A percentile compares a stretch with the other conserved stretches of the same genome.
Conservation (phyloP, 805 yeast genomes). For the Ogataea saltuana region DNA sequence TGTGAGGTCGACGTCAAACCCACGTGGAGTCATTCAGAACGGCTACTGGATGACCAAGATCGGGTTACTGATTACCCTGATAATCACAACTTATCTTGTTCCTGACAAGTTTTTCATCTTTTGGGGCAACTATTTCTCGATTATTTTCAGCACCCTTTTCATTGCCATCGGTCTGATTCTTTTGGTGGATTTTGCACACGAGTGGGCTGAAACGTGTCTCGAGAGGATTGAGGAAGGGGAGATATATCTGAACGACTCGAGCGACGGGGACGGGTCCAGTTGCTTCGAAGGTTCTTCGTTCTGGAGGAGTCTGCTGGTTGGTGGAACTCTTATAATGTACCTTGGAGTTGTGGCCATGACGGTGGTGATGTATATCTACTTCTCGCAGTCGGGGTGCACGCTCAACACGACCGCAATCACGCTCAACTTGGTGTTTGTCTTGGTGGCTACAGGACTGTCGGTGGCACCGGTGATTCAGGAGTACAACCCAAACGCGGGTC, state of each 20-base stretch:
- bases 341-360: constrained; percentile 70
- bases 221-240: constrained; percentile 86
- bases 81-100: constrained; percentile 66
- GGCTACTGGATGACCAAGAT: constrained; percentile 88
- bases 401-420: constrained; percentile 89
- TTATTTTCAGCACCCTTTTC: constrained; percentile 79
- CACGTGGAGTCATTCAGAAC: constrained; percentile 82
- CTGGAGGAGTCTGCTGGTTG: constrained; percentile 80
- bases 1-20: constrained; percentile 74
- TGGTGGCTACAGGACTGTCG: constrained; percentile 68
- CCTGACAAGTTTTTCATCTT: constrained; percentile 85
- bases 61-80: constrained; percentile 54
- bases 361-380: constrained; percentile 75
- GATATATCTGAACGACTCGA: constrained; percentile 48
- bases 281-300: constrained; percentile 45
- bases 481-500: constrained; percentile 90
- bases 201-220: constrained; percentile 96
- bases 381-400: constrained; percentile 77
- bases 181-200: constrained; percentile 95
- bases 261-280: constrained; percentile 39
- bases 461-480: constrained; percentile 86
- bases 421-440: constrained; percentile 65
- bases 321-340: constrained; percentile 89
- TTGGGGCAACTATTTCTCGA: constrained; percentile 91
- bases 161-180: constrained; percentile 86